A percentile compares a stretch with the other conserved stretches of the same genome.
These are phyloP conservation scores for Amauroascus verrucosus DNA, from an alignment of 2,329 filamentous ascomycete species.

Conservation along the genomic window DNA sequence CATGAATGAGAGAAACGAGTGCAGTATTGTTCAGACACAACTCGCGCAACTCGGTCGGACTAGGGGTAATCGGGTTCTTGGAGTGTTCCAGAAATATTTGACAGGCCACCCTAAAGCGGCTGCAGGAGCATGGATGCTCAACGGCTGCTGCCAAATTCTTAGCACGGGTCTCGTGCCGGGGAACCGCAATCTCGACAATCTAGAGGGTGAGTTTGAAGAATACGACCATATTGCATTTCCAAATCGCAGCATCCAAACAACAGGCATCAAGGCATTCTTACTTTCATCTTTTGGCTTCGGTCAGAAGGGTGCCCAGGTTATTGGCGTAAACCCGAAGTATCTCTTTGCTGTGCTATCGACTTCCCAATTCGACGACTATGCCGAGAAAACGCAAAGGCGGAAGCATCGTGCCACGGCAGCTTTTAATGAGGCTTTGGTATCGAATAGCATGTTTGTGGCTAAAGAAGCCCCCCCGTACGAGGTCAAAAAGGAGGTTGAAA, in stretches of 20 bases:
- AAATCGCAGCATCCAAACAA: slow-evolving; percentile 17
- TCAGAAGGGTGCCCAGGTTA: slow-evolving; percentile 35
- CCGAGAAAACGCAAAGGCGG: too few species aligned
- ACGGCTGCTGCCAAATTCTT: slow-evolving; percentile 31
- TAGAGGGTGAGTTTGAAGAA: slow-evolving; percentile 24
- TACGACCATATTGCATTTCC: slow-evolving; percentile 30
- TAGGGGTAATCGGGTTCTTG: slow-evolving; percentile 26
- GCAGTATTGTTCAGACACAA: slow-evolving; percentile 28
- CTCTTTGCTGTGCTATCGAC: slow-evolving; percentile 35
- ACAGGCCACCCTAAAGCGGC: slow-evolving; percentile 34
- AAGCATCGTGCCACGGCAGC: too few species aligned
- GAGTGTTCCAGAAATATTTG: slow-evolving; percentile 31
- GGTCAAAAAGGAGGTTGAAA: too few species aligned
- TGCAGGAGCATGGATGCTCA: slow-evolving; percentile 32
- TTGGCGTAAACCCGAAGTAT: slow-evolving; percentile 30
- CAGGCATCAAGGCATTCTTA: slow-evolving; percentile 28
- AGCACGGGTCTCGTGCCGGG: slow-evolving; percentile 27
- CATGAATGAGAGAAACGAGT: slow-evolving; percentile 35
- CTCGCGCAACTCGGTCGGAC: slow-evolving; percentile 29
- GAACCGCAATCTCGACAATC: slow-evolving; percentile 32
- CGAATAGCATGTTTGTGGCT: too few species aligned
- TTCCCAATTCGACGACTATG: too few species aligned
- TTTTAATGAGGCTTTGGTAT: too few species aligned
- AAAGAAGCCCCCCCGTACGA: too few species aligned
- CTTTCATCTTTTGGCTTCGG: slow-evolving; percentile 39